phyloP scores from a whole-genome alignment of 1,284 basidiomycete species.

The Cronartium quercuum region DNA sequence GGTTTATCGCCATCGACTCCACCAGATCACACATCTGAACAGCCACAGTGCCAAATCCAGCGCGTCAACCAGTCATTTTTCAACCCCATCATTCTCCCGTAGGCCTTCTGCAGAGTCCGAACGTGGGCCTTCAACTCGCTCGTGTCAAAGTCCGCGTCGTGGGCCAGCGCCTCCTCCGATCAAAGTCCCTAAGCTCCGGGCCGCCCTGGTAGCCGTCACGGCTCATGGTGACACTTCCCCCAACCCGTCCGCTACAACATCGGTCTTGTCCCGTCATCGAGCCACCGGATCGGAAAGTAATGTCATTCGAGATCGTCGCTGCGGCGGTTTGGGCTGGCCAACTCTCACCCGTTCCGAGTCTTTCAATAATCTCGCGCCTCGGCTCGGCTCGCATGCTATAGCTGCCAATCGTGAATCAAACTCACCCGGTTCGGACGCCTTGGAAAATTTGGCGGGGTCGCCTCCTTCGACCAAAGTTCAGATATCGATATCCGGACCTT shows the following conservation, averaged over 20 bases:
- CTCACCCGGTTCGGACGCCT: background rate
- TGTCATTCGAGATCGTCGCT: background rate
- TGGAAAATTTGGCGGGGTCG: background rate
- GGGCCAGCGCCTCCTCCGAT: conserved; percentile 17
- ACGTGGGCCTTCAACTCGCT: background rate
- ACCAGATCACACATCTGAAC: background rate
- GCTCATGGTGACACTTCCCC: conserved; percentile 6
- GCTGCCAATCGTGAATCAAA: background rate
- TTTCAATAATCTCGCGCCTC: background rate
- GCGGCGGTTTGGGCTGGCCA: background rate
- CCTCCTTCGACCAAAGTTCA: background rate
- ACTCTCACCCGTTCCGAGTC: background rate
- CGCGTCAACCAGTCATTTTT: conserved; percentile 10
- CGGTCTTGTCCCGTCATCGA: background rate
- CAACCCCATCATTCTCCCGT: conserved; percentile 12
- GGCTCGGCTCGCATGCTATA: background rate
- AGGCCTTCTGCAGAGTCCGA: conserved; percentile 1
- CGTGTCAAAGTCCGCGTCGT: background rate
- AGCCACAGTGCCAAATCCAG: background rate
- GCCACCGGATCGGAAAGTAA: background rate
- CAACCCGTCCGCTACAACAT: background rate
- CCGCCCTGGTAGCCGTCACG: conserved; percentile 17
- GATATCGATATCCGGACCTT: background rate
- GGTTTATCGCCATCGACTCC: background rate
- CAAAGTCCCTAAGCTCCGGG: conserved; percentile 25